These are phyloP conservation scores for Cercophora newfieldiana DNA, from an alignment of 495 filamentous ascomycete genomes.

Conservation along the genomic window DNA sequence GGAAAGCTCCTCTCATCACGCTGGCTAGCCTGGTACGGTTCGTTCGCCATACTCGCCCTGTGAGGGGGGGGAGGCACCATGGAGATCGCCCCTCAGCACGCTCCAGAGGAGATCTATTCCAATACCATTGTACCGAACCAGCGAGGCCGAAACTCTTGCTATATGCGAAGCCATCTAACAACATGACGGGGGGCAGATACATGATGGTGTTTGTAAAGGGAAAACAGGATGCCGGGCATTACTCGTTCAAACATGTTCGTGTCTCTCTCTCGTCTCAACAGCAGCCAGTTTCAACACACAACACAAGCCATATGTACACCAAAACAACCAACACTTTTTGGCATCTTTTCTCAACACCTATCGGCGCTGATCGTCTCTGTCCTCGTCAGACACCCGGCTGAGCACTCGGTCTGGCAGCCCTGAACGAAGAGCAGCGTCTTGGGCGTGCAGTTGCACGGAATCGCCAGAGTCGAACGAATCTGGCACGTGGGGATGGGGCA, in stretches of 20 bases:
- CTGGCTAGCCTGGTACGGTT: too few species aligned
- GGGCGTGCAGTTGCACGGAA: slow-evolving; percentile 42
- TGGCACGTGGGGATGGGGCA: slow-evolving; percentile 46
- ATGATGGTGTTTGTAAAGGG: neutral
- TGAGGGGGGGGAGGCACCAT: too few species aligned
- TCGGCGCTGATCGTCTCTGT: slow-evolving; percentile 31
- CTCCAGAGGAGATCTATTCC: neutral
- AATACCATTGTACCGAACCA: neutral
- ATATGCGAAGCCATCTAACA: neutral
- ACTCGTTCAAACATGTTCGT: neutral
- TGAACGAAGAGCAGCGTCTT: slow-evolving; percentile 43
- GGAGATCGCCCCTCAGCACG: too few species aligned
- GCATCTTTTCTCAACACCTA: neutral
- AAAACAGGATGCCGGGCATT: neutral
- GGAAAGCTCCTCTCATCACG: too few species aligned
- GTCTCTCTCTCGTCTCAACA: neutral
- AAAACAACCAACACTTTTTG: neutral
- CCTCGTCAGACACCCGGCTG: slow-evolving; percentile 38
- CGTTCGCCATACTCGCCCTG: too few species aligned
- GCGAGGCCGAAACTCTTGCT: neutral
- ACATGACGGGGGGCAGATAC: neutral
- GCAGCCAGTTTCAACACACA: neutral
- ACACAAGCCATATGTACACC: neutral
- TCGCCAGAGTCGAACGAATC: slow-evolving; percentile 28
- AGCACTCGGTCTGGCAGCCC: slow-evolving; percentile 42